phyloP scores from a whole-genome alignment of 441 rosid species.

The Isatis lusitanica region DNA sequence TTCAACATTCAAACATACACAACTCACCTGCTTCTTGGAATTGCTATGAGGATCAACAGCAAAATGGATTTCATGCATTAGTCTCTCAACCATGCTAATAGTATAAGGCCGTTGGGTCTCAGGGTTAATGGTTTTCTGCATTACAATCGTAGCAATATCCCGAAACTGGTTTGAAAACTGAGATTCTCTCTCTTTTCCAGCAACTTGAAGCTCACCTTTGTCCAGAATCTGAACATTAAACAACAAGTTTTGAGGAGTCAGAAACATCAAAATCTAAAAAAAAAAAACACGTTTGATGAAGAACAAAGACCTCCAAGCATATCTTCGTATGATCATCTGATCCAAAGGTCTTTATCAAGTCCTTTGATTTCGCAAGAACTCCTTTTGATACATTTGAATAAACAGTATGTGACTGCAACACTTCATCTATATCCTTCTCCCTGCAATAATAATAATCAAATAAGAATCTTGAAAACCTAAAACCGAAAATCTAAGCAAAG shows the following conservation, averaged over 20 bases:
- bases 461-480: not conserved
- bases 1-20: not conserved
- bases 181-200: conserved; percentile 95
- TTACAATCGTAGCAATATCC: conserved; percentile 89
- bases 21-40: conserved; percentile 88
- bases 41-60: conserved; percentile 87
- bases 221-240: conserved; percentile 64
- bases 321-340: conserved; percentile 81
- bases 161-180: conserved; percentile 90
- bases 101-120: conserved; percentile 95
- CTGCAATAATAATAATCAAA: conserved; percentile 37
- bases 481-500: not conserved
- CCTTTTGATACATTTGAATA: conserved; percentile 93
- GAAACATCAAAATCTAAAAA: not conserved
- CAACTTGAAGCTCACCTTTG: conserved; percentile 98
- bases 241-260: not conserved
- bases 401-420: conserved; percentile 93
- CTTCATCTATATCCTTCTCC: conserved; percentile 97
- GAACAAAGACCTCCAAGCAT: conserved; percentile 66
- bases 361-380: conserved; percentile 86
- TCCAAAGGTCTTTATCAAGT: conserved; percentile 65
- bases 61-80: conserved; percentile 94
- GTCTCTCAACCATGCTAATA: conserved; percentile 88
- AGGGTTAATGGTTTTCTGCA: conserved; percentile 94
- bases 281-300: not conserved